Base-by-base conservation (phyloP, 192 early-diverging fungal species). In the Umbelopsis sp. region DNA sequence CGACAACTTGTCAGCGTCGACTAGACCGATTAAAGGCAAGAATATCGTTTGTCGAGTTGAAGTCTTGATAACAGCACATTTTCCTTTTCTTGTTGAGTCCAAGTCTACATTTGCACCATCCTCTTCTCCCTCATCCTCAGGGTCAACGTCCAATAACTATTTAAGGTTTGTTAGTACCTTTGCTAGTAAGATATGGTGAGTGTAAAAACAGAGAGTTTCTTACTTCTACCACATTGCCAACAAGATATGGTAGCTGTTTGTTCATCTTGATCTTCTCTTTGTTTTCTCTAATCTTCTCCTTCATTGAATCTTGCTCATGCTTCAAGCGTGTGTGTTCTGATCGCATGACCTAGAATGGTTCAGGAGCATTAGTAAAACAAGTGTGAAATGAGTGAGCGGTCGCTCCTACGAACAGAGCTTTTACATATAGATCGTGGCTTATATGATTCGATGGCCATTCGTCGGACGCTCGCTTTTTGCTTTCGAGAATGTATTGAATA, bases 191-290 rank as follows among this genome's bases (percentile, higher is more conserved):
- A 6, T 52, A 41, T n/a, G n/a, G 44, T 16, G 46, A 1, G 51
- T 15, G 22, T 46, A 20, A 25, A 72, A 13, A 44, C 27, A 11
- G 2, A n/a, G 25, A 27, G 11, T 44, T 44, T 51, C 70, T 33
- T 82, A 95, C 91, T 89, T 99, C 97, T 41, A 99, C 95, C 45
- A 99, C 92, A 76, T 96, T 98, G 22, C 92, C 90, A 33, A 99
- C 97, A 70, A 99, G 81, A 78, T 98, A 98, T 46, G 97, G 97
- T 58, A 98, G 85, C 81, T 97, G 96, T 83, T 93, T 95, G 85
- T 98, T 97, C 78, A 98, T 83, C 82, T 95, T 97, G 82, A 99
- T 96, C 83, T 99, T 99, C 74, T 99, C 94, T 79, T 94, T 89
- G 84, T 97, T 99, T 67, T 98, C 96, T 82, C 96, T 97, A 76